Base-by-base conservation (phyloP, 75 land plant species). In the Selaginella moellendorffii region DNA sequence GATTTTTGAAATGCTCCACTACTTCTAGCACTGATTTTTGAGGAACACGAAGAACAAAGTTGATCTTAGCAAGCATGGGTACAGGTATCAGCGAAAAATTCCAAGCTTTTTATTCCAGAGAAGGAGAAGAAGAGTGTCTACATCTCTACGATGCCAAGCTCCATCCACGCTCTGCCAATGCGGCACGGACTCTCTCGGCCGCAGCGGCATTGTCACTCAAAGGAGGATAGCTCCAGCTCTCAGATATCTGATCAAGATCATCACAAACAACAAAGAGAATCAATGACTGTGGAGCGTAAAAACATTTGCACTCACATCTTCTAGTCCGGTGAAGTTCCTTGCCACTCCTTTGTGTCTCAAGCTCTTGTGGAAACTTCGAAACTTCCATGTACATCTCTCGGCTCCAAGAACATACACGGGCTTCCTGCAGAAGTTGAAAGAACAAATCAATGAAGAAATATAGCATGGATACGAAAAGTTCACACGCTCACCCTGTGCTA, bases 401-500 rank as follows among this genome's bases (percentile, higher is more conserved):
- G 80, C 78, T 70, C 99, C 99, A 61, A 86, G 70, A 9, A 86
- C 97, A 76, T 95, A 95, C 26, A 95, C 99, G 68, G 99, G 99
- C 66, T 95, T 95, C 65, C 99, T 95, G 74, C 23, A 63, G 61
- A 69, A 18, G 24, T 28, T 42, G 5, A 56, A n/a, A n/a, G 2
- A 62, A 19, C 18, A 26, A 62, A 26, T 23, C 64, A 5, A 26
- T 8, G 42, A 62, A 62, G 64, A 29, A 24, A 27, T 62, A 62
- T 23, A 18, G 30, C 30, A 18, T 8, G 18, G n/a, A 18, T 28
- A 62, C n/a, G n/a, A n/a, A n/a, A n/a, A n/a, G n/a, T n/a, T n/a
- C n/a, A n/a, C n/a, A n/a, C n/a, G n/a, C n/a, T n/a, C 84, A 95
- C 99, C 99, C 99, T 18, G 99, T 95, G 72, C 96, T 90, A 81